Conservation (phyloP, 176 grass and related monocot species). For the Paspalum vaginatum region DNA sequence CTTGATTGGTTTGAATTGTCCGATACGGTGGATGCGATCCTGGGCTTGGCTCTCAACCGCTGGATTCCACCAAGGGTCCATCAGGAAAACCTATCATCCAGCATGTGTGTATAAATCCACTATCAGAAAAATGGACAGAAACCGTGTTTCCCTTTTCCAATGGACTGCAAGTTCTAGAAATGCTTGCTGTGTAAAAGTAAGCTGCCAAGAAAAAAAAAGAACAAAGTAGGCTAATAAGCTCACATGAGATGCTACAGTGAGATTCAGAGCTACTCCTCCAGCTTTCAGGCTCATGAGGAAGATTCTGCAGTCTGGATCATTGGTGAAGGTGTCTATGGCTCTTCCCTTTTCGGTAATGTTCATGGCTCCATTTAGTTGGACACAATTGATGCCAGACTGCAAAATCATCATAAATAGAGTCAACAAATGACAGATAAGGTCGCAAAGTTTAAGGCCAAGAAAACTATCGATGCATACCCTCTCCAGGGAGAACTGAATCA, state of each 20-base stretch:
- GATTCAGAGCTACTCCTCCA: slow-evolving; percentile 93
- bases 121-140: slow-evolving; percentile 10
- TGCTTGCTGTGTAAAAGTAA: background rate
- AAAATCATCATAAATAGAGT: slow-evolving; percentile 45
- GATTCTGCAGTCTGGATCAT: slow-evolving; percentile 76
- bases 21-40: slow-evolving; percentile 92
- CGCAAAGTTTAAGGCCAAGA: background rate
- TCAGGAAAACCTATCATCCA: slow-evolving; percentile 83
- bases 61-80: slow-evolving; percentile 99
- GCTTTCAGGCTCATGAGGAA: slow-evolving; percentile 99
- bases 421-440: background rate
- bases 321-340: slow-evolving; percentile 83
- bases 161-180: background rate
- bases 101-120: background rate
- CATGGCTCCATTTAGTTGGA: slow-evolving; percentile 87
- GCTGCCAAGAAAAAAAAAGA: background rate
- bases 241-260: slow-evolving; percentile 93
- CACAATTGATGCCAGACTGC: slow-evolving; percentile 84
- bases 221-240: slow-evolving; percentile 26
- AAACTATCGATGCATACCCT: slow-evolving; percentile 45
- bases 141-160: background rate
- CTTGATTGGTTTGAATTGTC: slow-evolving; percentile 99
- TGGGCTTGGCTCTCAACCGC: slow-evolving; percentile 89
- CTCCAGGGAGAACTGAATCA: slow-evolving; percentile 81
- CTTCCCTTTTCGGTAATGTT: slow-evolving; percentile 77